Evolutionary conservation across 306 rosid genomes (phyloP).

Genomic region (Prunus padus): DNA sequence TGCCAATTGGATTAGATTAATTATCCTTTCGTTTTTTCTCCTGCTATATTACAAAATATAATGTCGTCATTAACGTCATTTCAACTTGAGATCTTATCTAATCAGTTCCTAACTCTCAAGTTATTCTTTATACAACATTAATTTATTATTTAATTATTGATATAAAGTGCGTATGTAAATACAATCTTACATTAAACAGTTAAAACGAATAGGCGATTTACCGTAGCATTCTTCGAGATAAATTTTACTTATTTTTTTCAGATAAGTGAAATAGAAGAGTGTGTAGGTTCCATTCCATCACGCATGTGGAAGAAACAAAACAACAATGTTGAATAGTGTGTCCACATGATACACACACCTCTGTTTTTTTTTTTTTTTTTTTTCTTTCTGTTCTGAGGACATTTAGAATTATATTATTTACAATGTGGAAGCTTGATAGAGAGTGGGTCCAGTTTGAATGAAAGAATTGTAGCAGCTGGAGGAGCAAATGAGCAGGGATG

Average conservation of each 20-base stretch:
- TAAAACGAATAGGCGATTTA: rapidly evolving
- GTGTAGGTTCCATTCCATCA: neutral
- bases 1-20: conserved; percentile 1
- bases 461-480: conserved; percentile 2
- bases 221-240: too few relatives aligned
- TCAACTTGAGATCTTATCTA: neutral
- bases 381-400: neutral
- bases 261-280: too few relatives aligned
- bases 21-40: neutral
- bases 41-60: neutral
- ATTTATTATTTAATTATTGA: neutral
- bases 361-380: neutral
- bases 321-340: conserved; percentile 18
- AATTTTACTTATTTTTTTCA: too few relatives aligned
- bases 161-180: too few relatives aligned
- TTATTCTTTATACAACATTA: neutral
- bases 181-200: too few relatives aligned
- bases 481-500: conserved; percentile 14
- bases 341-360: neutral
- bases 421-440: conserved; percentile 24
- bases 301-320: neutral
- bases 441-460: conserved; percentile 23
- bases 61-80: neutral
- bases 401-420: neutral
- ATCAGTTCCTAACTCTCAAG: neutral